Percentiles rank a stretch among this genome's conserved stretches.
These are phyloP conservation scores for Ruellia speciosa DNA, from an alignment of 305 asterid genomes.

Conservation along the genomic window DNA sequence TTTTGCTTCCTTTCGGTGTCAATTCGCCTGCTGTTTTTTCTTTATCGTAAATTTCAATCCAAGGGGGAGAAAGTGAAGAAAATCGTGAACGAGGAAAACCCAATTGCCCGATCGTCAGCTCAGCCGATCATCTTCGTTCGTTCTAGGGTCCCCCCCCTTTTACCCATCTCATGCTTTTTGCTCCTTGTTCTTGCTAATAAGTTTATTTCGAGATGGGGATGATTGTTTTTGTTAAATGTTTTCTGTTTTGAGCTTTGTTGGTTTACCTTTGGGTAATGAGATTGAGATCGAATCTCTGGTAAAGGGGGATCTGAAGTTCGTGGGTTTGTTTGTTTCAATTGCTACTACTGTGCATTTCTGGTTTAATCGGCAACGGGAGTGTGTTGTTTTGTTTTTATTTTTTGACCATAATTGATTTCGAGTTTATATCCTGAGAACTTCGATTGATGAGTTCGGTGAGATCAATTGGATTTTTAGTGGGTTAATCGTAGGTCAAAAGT, in stretches of 20 bases:
- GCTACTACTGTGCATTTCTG: background rate
- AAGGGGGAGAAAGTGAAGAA: background rate
- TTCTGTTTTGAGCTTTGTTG: background rate
- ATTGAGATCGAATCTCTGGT: background rate
- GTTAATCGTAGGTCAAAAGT: constrained; percentile 16
- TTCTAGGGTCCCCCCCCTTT: constrained; percentile 18
- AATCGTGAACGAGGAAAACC: constrained; percentile 7
- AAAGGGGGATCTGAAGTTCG: constrained; percentile 23
- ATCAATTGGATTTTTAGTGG: constrained; percentile 15
- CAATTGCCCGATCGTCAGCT: constrained; percentile 24
- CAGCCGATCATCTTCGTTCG: constrained; percentile 18
- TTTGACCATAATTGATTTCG: background rate
- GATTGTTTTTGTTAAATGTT: background rate
- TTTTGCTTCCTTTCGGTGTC: background rate
- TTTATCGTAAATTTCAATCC: constrained; percentile 9
- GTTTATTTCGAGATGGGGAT: background rate
- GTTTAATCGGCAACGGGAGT: background rate
- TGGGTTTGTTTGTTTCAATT: background rate
- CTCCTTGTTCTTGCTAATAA: background rate
- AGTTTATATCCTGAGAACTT: background rate
- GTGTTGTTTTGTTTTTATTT: no score
- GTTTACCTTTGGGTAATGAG: background rate
- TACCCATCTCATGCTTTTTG: constrained; percentile 5
- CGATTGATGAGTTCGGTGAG: constrained; percentile 8
- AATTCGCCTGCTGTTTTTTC: constrained; percentile 30